Base-by-base conservation (phyloP, 495 filamentous ascomycete species). In the Aspergillus olivimuriae region DNA sequence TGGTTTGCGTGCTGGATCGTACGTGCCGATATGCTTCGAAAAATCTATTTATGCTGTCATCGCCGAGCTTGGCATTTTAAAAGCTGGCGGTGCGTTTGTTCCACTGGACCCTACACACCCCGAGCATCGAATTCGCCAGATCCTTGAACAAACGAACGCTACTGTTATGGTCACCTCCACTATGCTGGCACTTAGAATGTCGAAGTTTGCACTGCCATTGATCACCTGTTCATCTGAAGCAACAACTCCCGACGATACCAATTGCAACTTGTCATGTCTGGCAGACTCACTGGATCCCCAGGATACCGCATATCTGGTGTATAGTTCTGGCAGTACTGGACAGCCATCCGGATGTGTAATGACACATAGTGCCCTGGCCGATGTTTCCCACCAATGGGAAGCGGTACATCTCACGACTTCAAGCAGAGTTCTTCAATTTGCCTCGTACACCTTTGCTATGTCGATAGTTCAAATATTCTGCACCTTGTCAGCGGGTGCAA, bases 321-420 rank as follows among this genome's bases (percentile, higher is more conserved):
- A 52, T 1, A 53, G 41, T 26, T 34, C 43, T 1, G 19, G 34
- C 4, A 36, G 34, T 18, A 36, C 18, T 47, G 15, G 33, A 26
- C 1, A 21, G n/a, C 9, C 36, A 22, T 6, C 31, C 62, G 4
- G 54, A 61, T 4, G 60, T 8, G 30, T 64, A 9, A 31, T 60
- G 14, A 44, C 41, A 3, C 44, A 47, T 34, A 45, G 5, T 35
- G 41, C 34, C 39, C 34, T 34, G 42, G 51, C n/a, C 14, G 18
- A 14, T 17, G 34, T 36, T 4, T 6, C 14, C 3, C 4, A 18
- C 2, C 51, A 45, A 8, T 19, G 20, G 6, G 43, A 42, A 26
- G 21, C 39, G 17, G 33, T 21, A 17, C 31, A 34, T 1, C 34
- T 52, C 23, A 37, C 39, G 1, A 16, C 36, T 10, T 1, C 12